Percentiles rank a stretch among this genome's conserved stretches.
These are phyloP conservation scores for Fusarium sp. DNA, from an alignment of 2,329 filamentous ascomycete genomes.

Conservation along the genomic window DNA sequence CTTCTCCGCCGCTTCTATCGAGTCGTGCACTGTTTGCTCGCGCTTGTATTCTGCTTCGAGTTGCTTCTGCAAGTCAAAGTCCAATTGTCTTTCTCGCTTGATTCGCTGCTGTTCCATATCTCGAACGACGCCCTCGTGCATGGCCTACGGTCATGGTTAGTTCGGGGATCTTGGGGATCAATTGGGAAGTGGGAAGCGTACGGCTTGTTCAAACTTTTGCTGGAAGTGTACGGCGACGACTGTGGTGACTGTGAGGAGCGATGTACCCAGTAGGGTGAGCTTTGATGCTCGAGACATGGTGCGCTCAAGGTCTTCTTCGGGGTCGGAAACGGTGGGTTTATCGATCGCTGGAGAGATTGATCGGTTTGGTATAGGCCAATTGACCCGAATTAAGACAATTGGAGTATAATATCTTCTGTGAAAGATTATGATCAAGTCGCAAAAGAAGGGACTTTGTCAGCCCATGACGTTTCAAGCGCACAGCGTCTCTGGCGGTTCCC, in stretches of 20 bases:
- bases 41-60: conserved; percentile 92
- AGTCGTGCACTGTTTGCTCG: conserved; percentile 76
- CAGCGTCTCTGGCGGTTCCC: conserved; percentile 24
- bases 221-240: conserved; percentile 89
- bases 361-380: not conserved
- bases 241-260: conserved; percentile 77
- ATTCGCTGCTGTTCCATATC: conserved; percentile 94
- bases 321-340: not conserved
- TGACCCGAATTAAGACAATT: not conserved
- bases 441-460: conserved; percentile 19
- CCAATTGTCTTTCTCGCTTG: conserved; percentile 88
- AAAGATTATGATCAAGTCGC: conserved; percentile 14
- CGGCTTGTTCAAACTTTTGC: conserved; percentile 83
- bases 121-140: conserved; percentile 93
- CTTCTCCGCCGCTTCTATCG: conserved; percentile 42
- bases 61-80: conserved; percentile 90
- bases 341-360: not conserved
- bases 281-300: conserved; percentile 91
- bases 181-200: conserved; percentile 54
- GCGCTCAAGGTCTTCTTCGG: not conserved
- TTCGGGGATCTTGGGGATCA: not conserved
- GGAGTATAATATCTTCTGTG: not conserved
- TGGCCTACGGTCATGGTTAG: conserved; percentile 67
- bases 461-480: conserved; percentile 32
- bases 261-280: conserved; percentile 81